These are phyloP conservation scores for Sequoiadendron giganteum DNA, from an alignment of 75 land plant species.

Conservation along the genomic window DNA sequence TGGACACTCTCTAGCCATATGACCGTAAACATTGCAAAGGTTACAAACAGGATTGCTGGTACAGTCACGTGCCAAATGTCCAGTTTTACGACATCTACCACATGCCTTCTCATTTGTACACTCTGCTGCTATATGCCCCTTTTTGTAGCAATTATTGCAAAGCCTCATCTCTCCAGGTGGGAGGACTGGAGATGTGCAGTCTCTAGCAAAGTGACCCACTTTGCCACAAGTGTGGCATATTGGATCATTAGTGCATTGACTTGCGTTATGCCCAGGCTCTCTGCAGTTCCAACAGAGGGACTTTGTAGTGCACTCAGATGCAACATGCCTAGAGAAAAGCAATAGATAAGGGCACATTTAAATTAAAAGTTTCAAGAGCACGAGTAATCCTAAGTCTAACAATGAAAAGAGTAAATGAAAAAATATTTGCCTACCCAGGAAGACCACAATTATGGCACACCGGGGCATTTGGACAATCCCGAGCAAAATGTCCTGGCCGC, in stretches of 20 bases:
- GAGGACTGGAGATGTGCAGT: constrained; percentile 52
- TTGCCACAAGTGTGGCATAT: constrained; percentile 43
- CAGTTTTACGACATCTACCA: constrained; percentile 83
- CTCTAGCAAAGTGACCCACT: constrained; percentile 76
- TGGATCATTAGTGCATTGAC: constrained; percentile 42
- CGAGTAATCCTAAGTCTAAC: neutral
- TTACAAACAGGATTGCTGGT: constrained; percentile 82
- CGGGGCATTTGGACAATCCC: constrained; percentile 83
- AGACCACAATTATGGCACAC: constrained; percentile 89
- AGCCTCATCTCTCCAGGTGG: constrained; percentile 68
- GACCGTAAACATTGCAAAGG: constrained; percentile 79
- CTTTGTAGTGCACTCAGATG: constrained; percentile 12
- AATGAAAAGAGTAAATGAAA: neutral
- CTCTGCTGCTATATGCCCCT: constrained; percentile 75
- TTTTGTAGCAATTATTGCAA: constrained; percentile 92
- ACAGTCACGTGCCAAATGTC: constrained; percentile 89
- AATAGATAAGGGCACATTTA: neutral
- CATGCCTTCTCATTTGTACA: constrained; percentile 95
- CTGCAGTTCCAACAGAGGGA: constrained; percentile 85
- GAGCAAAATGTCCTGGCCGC: constrained; percentile 91
- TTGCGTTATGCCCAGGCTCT: constrained; percentile 60
- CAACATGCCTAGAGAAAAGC: neutral
- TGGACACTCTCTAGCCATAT: constrained; percentile 84
- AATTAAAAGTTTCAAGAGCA: neutral
- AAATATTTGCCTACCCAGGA: constrained; percentile 61